Evolutionary conservation across 495 filamentous ascomycete genomes (phyloP).

Genomic region (Daldinia concentrica): DNA sequence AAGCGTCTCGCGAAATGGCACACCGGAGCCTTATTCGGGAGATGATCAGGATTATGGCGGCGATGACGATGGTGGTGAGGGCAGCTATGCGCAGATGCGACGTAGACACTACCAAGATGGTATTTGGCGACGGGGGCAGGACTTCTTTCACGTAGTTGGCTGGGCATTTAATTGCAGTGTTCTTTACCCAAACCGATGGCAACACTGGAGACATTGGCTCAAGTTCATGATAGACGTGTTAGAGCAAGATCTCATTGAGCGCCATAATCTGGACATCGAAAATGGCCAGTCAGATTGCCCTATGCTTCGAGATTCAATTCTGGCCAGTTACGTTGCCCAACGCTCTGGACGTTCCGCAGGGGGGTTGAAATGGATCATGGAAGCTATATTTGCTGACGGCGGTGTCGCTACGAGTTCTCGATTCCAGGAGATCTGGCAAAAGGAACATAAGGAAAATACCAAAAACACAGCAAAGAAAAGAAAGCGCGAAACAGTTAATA

Average conservation of each 20-base stretch:
- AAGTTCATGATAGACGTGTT: conserved; percentile 80
- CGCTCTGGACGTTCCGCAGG: conserved; percentile 52
- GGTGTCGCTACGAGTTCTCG: conserved; percentile 44
- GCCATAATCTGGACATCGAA: conserved; percentile 52
- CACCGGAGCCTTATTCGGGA: conserved; percentile 30
- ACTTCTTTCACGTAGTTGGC: conserved; percentile 90
- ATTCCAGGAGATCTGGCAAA: conserved; percentile 61
- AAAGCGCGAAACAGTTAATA: conserved; percentile 58
- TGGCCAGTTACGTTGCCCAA: conserved; percentile 45
- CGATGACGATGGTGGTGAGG: conserved; percentile 53
- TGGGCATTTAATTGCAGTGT: conserved; percentile 95
- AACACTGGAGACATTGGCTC: conserved; percentile 83
- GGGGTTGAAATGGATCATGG: conserved; percentile 52
- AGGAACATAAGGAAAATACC: conserved; percentile 53
- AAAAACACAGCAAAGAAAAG: conserved; percentile 57
- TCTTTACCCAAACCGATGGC: conserved; percentile 75
- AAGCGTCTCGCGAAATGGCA: conserved; percentile 11
- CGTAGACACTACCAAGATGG: conserved; percentile 61
- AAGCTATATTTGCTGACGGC: conserved; percentile 55
- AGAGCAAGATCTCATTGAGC: conserved; percentile 75
- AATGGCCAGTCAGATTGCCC: conserved; percentile 40
- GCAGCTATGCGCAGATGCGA: conserved; percentile 64
- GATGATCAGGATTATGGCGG: conserved; percentile 40
- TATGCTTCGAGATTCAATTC: conserved; percentile 49
- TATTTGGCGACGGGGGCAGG: conserved; percentile 75